phyloP scores from a whole-genome alignment of 805 yeast species.

The Kurtzmaniella cleridarum region DNA sequence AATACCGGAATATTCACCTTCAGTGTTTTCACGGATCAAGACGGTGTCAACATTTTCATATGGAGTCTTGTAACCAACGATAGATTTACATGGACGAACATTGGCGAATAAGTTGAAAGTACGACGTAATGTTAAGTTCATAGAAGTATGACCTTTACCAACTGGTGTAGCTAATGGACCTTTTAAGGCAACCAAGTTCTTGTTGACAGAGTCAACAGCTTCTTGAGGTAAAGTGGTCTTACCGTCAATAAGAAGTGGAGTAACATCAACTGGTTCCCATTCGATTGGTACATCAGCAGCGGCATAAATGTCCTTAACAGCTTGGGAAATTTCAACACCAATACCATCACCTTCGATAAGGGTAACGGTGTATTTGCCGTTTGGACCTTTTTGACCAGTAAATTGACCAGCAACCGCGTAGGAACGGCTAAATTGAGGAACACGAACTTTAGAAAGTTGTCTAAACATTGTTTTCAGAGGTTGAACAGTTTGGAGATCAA shows the following conservation, averaged over 20 bases:
- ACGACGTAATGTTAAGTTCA: slow-evolving; percentile 96
- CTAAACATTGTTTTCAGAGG: slow-evolving; percentile 20
- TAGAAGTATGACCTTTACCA: slow-evolving; percentile 97
- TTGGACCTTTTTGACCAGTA: slow-evolving; percentile 57
- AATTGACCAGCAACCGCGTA: slow-evolving; percentile 59
- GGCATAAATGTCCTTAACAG: slow-evolving; percentile 86
- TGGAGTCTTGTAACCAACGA: slow-evolving; percentile 90
- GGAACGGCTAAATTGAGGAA: slow-evolving; percentile 34
- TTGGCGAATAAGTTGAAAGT: slow-evolving; percentile 95
- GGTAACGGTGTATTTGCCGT: slow-evolving; percentile 90
- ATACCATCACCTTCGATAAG: slow-evolving; percentile 98
- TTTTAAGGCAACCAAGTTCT: slow-evolving; percentile 90
- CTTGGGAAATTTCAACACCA: slow-evolving; percentile 90
- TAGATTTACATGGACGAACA: slow-evolving; percentile 93
- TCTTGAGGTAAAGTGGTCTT: slow-evolving; percentile 88
- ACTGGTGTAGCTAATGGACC: slow-evolving; percentile 99
- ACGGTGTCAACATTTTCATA: slow-evolving; percentile 89
- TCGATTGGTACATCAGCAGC: slow-evolving; percentile 95
- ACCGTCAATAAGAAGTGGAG: slow-evolving; percentile 88
- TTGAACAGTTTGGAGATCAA: too few species aligned
- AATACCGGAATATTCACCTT: slow-evolving; percentile 99
- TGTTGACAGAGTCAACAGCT: slow-evolving; percentile 89
- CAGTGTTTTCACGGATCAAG: slow-evolving; percentile 97
- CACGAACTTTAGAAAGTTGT: slow-evolving; percentile 24
- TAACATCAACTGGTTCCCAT: slow-evolving; percentile 96